Evolutionary conservation across 371 early-diverging fungal species (phyloP).

Genomic region (Chytridium lagenaria): DNA sequence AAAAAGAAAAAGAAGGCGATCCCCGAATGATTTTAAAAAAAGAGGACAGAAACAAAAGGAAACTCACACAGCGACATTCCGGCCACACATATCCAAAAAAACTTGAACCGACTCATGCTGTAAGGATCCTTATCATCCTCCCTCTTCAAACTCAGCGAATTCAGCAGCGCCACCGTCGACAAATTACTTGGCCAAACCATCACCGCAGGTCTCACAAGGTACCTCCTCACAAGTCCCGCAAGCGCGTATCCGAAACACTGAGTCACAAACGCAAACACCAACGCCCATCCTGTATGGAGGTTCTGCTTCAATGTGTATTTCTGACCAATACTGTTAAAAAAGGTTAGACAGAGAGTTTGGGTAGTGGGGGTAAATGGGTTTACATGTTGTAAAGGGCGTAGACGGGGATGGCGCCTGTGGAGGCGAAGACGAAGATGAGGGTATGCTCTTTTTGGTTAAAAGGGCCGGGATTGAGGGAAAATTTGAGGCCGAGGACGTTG

Average conservation of each 20-base stretch:
- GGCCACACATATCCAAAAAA: conserved; percentile 66
- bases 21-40: background rate
- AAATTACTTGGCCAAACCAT: conserved; percentile 84
- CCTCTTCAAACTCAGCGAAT: conserved; percentile 56
- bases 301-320: conserved; percentile 19
- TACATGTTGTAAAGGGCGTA: conserved; percentile 27
- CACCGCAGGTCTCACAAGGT: conserved; percentile 72
- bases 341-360: background rate
- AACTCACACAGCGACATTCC: conserved; percentile 71
- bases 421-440: conserved; percentile 46
- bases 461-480: conserved; percentile 56
- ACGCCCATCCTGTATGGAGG: conserved; percentile 13
- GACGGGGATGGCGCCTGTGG: conserved; percentile 28
- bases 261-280: conserved; percentile 63
- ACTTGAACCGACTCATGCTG: conserved; percentile 62
- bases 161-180: conserved; percentile 72
- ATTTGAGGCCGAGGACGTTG: background rate
- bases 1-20: background rate
- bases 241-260: conserved; percentile 81
- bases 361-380: too few species aligned
- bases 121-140: conserved; percentile 53
- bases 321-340: conserved; percentile 15
- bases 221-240: conserved; percentile 73
- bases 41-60: conserved; percentile 13
- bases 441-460: conserved; percentile 64